A percentile compares a stretch with the other conserved stretches of the same genome.
phyloP scores from a whole-genome alignment of 2,329 filamentous ascomycete species.

The Pseudogymnoascus sp. region DNA sequence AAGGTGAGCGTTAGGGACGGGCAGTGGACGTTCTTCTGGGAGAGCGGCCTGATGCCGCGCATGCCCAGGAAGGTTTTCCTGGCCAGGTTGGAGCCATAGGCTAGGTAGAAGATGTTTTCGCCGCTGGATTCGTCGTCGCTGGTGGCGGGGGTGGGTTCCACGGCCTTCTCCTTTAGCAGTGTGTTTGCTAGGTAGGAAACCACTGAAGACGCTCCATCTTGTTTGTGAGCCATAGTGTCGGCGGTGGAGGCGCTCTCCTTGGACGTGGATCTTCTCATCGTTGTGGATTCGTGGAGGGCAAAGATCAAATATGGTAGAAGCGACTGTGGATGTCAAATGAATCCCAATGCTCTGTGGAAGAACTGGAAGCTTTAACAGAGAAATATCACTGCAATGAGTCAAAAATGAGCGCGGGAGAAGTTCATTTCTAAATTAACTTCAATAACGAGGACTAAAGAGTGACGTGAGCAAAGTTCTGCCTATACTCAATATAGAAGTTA shows the following conservation, averaged over 20 bases:
- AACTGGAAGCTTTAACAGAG: background rate
- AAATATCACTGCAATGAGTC: background rate
- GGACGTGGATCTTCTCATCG: background rate
- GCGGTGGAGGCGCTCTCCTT: too few species aligned
- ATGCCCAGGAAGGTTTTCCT: conserved; percentile 71
- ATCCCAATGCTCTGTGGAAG: background rate
- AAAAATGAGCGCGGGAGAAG: background rate
- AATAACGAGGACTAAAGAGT: background rate
- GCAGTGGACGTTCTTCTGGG: conserved; percentile 73
- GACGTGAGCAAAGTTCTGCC: conserved; percentile 3
- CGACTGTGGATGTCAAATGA: background rate
- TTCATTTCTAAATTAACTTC: background rate
- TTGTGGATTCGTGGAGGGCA: background rate
- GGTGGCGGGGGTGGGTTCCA: conserved; percentile 14
- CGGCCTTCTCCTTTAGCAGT: background rate
- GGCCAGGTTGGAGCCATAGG: conserved; percentile 86
- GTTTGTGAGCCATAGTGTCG: too few species aligned
- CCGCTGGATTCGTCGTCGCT: conserved; percentile 10
- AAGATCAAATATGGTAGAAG: background rate
- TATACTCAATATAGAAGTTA: background rate
- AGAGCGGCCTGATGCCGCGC: conserved; percentile 75
- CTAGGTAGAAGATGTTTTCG: conserved; percentile 66
- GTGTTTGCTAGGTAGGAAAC: background rate
- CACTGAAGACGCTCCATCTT: background rate
- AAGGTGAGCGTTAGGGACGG: conserved; percentile 75